phyloP scores from a whole-genome alignment of 495 filamentous ascomycete genomes.

The Aspergillus hancockii region DNA sequence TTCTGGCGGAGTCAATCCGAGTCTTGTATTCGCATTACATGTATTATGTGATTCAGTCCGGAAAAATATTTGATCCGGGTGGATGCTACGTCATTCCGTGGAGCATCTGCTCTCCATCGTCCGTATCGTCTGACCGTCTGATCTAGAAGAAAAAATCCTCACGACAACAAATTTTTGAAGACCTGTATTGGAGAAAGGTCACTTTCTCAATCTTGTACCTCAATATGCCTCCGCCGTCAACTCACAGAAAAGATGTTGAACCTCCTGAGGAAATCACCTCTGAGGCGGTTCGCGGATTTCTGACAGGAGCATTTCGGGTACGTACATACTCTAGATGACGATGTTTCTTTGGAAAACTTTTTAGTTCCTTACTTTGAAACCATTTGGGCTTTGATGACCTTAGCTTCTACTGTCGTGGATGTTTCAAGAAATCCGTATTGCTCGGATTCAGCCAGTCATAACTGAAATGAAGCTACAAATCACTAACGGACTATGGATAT shows the following conservation, averaged over 20 bases:
- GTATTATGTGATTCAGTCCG: neutral
- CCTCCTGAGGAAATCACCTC: constrained; percentile 45
- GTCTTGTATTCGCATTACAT: constrained; percentile 9
- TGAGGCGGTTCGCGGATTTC: constrained; percentile 44
- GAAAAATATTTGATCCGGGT: constrained; percentile 19
- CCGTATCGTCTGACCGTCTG: neutral
- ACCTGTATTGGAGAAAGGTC: no score
- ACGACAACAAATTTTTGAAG: no score
- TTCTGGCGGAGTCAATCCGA: neutral
- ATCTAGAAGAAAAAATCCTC: neutral
- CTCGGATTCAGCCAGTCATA: neutral
- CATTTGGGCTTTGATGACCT: neutral
- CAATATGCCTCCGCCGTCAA: constrained; percentile 43
- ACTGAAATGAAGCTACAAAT: neutral
- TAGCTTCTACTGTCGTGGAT: neutral
- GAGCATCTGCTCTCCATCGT: neutral
- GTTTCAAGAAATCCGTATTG: neutral
- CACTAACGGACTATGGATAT: neutral
- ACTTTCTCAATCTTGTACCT: neutral
- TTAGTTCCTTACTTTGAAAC: neutral
- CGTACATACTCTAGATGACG: constrained; percentile 18
- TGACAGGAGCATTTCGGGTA: constrained; percentile 48
- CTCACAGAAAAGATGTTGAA: constrained; percentile 37
- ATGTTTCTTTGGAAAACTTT: neutral
- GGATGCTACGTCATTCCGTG: constrained; percentile 14